These are phyloP conservation scores for Scutellaria baicalensis DNA, from an alignment of 257 asterid genomes.

Conservation along the genomic window DNA sequence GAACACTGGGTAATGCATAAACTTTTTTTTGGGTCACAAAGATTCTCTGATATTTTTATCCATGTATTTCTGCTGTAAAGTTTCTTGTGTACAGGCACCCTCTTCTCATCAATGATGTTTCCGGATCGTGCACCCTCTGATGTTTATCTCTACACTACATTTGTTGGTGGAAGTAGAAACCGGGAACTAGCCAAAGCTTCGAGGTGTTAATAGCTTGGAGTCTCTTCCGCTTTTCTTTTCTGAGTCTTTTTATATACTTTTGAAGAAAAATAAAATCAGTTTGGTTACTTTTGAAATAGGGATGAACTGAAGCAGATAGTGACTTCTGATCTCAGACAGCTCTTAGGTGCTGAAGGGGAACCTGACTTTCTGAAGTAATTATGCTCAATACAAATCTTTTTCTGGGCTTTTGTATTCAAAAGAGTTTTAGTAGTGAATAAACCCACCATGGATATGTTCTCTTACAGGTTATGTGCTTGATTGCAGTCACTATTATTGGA, in stretches of 20 bases:
- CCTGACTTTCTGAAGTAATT: slow-evolving; percentile 61
- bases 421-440: slow-evolving; percentile 1
- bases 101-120: slow-evolving; percentile 90
- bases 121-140: slow-evolving; percentile 92
- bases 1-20: slow-evolving; percentile 61
- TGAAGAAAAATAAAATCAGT: too few species aligned
- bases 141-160: slow-evolving; percentile 78
- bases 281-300: slow-evolving; percentile 29
- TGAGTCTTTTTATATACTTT: neutral
- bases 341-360: slow-evolving; percentile 84
- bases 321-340: slow-evolving; percentile 68
- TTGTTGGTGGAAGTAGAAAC: slow-evolving; percentile 88
- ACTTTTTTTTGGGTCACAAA: neutral
- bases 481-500: slow-evolving; percentile 82
- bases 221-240: neutral
- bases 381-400: slow-evolving; percentile 5
- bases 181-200: slow-evolving; percentile 82
- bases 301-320: slow-evolving; percentile 72
- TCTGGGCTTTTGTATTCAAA: neutral
- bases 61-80: slow-evolving; percentile 7
- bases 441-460: slow-evolving; percentile 8
- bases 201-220: slow-evolving; percentile 30
- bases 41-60: slow-evolving; percentile 11
- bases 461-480: slow-evolving; percentile 29
- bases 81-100: slow-evolving; percentile 57